Base-by-base conservation (phyloP, 2,329 filamentous ascomycete genomes). In the Gyromitra esculenta region DNA sequence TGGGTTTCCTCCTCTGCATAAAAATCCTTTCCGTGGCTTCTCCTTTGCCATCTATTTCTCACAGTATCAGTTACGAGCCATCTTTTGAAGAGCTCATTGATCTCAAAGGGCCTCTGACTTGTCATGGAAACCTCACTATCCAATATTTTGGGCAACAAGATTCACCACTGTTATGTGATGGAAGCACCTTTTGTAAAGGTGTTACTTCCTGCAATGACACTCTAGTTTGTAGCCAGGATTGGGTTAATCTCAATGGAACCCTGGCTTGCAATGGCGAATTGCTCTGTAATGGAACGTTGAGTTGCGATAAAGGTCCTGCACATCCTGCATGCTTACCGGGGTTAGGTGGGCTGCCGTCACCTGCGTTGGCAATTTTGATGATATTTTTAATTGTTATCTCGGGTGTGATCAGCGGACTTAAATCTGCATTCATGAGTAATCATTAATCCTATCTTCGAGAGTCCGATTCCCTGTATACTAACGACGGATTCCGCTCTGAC, bases 361-460 rank as follows among this genome's bases (percentile, higher is more conserved):
- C 59, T 62, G 60, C 56, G 5, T 67, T 77, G 52, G 67, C 65
- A 41, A 62, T 76, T 43, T 54, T 76, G n/a, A 70, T 77, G 18
- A 60, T 71, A 43, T 15, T 72, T 68, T 72, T 77, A 13, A 45
- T 77, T 43, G 25, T 77, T 57, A 52, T 76, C 43, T 77, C 75
- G 5, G 75, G 75, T 48, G 56, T 52, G 2, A 41, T 76, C n/a
- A 76, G 57, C n/a, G 75, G 75, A 7, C 72, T 75, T 31, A 77
- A 69, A 15, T 75, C 73, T 5, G 72, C 75, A 41, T 71, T 76
- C 37, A 73, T 76, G 73, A 66, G 73, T 76, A 72, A 60, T 63
- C 35, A 35, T 67, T 59, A 25, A 50, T 35, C 68, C 37, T 13
- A 39, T 67, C 18, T 31, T 31, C 6, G 9, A 52, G 21, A 0